Conservation (phyloP, 164 flowering plant species). For the Malania oleifera region DNA sequence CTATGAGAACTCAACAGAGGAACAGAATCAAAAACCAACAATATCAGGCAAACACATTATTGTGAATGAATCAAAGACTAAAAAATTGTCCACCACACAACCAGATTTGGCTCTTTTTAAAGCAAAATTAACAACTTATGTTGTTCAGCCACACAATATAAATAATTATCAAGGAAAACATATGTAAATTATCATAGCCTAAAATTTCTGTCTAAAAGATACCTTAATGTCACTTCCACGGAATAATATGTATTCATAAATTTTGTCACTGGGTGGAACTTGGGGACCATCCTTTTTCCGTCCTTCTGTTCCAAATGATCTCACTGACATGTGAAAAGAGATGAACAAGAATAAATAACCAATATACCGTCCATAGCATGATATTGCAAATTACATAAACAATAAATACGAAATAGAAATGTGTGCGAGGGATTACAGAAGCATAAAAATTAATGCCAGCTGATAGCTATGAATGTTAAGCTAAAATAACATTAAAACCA, state of each 20-base stretch:
- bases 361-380: neutral
- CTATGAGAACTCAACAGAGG: too few species aligned
- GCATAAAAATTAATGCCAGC: neutral
- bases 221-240: slow-evolving; percentile 95
- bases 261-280: slow-evolving; percentile 73
- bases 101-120: too few species aligned
- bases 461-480: too few species aligned
- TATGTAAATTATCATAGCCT: neutral
- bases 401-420: neutral
- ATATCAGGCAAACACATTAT: too few species aligned
- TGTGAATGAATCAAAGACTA: too few species aligned
- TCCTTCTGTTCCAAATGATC: slow-evolving; percentile 90
- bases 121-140: too few species aligned
- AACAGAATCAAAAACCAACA: too few species aligned
- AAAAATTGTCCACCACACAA: too few species aligned
- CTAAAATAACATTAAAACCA: too few species aligned
- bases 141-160: too few species aligned
- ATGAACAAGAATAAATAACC: slow-evolving; percentile 6
- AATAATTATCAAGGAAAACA: neutral
- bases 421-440: neutral
- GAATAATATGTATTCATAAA: slow-evolving; percentile 80
- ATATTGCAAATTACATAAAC: slow-evolving; percentile 1
- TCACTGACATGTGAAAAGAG: slow-evolving; percentile 40
- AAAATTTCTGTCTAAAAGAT: neutral
- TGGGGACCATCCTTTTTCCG: slow-evolving; percentile 86